Conservation (phyloP, 208 protist genomes). For the Tritrichomonas foetus region DNA sequence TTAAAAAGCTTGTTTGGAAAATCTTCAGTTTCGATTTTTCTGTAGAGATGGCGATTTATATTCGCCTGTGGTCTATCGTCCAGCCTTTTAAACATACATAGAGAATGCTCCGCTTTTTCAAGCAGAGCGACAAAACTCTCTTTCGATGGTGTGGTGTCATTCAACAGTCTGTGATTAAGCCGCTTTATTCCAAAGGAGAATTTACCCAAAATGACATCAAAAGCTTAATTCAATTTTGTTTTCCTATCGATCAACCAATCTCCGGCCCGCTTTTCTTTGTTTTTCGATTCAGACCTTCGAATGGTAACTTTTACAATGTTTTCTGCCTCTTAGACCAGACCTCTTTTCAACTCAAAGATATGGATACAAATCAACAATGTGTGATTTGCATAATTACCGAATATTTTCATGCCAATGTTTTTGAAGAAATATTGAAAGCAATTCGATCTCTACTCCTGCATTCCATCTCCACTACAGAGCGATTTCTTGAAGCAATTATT, state of each 20-base stretch:
- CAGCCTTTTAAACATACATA: no score
- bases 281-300: neutral
- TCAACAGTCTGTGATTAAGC: neutral
- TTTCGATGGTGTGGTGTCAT: neutral
- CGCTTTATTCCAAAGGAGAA: neutral
- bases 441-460: neutral
- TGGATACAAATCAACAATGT: neutral
- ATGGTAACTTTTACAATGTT: slow-evolving; percentile 23
- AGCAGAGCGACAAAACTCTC: neutral
- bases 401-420: neutral
- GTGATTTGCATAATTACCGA: neutral
- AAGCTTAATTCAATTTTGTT: slow-evolving; percentile 25
- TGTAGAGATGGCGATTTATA: no score
- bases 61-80: no score
- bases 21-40: no score
- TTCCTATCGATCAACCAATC: neutral
- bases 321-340: slow-evolving; percentile 19
- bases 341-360: slow-evolving; percentile 23
- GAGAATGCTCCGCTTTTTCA: neutral
- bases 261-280: neutral
- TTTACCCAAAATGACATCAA: neutral
- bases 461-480: neutral
- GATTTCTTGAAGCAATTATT: neutral
- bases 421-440: neutral
- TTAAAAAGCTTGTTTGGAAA: no score